Base-by-base conservation (phyloP, 108 stramenopile genomes). In the Stephanodiscus triporus region DNA sequence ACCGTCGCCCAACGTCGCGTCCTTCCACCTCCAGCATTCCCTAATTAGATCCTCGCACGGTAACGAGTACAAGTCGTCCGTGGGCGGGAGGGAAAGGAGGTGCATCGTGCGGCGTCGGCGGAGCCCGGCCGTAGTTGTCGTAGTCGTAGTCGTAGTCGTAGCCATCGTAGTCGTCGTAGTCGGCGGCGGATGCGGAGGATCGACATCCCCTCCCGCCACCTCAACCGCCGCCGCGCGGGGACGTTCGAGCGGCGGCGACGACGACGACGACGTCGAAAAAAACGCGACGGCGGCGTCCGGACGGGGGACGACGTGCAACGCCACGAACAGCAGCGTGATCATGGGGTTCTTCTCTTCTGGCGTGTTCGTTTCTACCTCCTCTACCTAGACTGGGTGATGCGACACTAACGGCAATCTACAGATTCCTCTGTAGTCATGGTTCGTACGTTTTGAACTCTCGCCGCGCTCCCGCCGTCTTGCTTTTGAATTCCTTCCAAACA, bases 11-110 rank as follows among this genome's bases (percentile, higher is more conserved):
- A 94, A 73, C 16, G 69, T 83, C 2, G 64, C 36, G 64, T 94
- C 92, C 67, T 94, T 94, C 92, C 92, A 94, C 63, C 75, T 79
- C 92, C 92, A 94, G 22, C 84, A 63, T 62, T 81, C 75, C 43
- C 85, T 73, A 36, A 89, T 77, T 17, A 81, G 76, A 2, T 26
- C 9, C 58, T 81, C 80, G 34, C 58, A 68, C 14, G 80, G 64
- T 7, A 58, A 48, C 0, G 61, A 29, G 47, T 32, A 81, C 17
- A 63, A 17, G 20, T 81, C 73, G 48, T 81, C 56, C 59, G 48
- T 75, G 22, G 73, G 56, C 0, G 80, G 73, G 16, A 81, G 69
- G 29, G 80, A 81, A 8, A 81, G 8, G 30, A 81, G 70, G n/a
- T 75, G 68, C 0, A 80, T n/a, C n/a, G 72, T 59, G 19, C 57